These are phyloP conservation scores for Danielia oregonensis DNA, from an alignment of 805 yeast species.

Conservation along the genomic window DNA sequence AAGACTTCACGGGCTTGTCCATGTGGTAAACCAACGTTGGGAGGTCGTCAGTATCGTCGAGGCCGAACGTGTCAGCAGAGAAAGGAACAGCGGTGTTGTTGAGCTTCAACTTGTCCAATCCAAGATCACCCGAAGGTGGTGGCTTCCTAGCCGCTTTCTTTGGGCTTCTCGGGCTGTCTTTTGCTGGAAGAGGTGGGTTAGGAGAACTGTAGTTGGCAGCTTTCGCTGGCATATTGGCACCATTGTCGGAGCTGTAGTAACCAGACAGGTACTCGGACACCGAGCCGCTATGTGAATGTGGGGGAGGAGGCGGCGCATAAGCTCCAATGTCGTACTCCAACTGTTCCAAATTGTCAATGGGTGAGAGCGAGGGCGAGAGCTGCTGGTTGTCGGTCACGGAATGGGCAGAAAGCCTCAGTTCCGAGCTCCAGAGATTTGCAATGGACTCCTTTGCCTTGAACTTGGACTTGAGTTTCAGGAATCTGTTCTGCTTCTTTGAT, in stretches of 20 bases:
- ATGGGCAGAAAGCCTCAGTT: not conserved
- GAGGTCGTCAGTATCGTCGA: slow-evolving; percentile 24
- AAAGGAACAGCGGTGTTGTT: slow-evolving; percentile 32
- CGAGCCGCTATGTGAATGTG: too few species aligned
- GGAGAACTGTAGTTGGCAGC: slow-evolving; percentile 3
- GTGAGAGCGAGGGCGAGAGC: slow-evolving; percentile 14
- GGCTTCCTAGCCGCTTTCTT: slow-evolving; percentile 10
- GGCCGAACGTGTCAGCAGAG: slow-evolving; percentile 41
- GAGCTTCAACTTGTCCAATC: not conserved
- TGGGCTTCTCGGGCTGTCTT: not conserved
- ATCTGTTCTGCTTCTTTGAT: slow-evolving; percentile 21
- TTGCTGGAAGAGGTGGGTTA: not conserved
- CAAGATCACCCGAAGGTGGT: slow-evolving; percentile 8
- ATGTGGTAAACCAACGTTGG: slow-evolving; percentile 36
- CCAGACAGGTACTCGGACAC: too few species aligned
- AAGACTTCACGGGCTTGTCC: slow-evolving; percentile 31
- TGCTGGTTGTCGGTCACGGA: not conserved
- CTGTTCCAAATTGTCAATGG: slow-evolving; percentile 9
- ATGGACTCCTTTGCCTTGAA: slow-evolving; percentile 35
- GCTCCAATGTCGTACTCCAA: slow-evolving; percentile 3
- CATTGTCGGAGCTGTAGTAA: not conserved
- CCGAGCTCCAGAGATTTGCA: slow-evolving; percentile 20
- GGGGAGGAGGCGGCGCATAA: slow-evolving; percentile 15
- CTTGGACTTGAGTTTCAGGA: slow-evolving; percentile 29
- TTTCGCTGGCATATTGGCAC: not conserved